These are phyloP conservation scores for Saturnispora bothae DNA, from an alignment of 805 yeast species.

Conservation along the genomic window DNA sequence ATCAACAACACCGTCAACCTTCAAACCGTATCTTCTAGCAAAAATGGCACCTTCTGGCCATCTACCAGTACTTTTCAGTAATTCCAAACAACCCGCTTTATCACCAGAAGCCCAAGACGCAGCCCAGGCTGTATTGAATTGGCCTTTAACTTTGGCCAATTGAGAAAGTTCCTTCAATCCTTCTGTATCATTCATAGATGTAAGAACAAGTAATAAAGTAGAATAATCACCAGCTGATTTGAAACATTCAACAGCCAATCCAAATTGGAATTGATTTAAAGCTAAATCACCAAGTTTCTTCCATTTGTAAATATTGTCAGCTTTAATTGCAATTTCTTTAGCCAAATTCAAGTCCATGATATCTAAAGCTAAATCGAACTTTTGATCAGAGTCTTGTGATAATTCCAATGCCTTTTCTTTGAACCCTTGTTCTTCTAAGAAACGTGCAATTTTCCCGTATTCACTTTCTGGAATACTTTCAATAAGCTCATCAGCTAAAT, in stretches of 20 bases:
- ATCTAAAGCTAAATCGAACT: slow-evolving; percentile 77
- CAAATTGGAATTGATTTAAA: slow-evolving; percentile 64
- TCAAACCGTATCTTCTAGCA: slow-evolving; percentile 51
- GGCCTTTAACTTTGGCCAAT: slow-evolving; percentile 61
- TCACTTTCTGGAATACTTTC: slow-evolving; percentile 58
- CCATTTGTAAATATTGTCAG: slow-evolving; percentile 67
- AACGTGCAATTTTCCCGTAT: slow-evolving; percentile 72
- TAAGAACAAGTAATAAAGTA: slow-evolving; percentile 69
- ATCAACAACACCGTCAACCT: slow-evolving; percentile 36
- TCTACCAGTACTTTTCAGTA: slow-evolving; percentile 60
- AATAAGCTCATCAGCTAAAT: slow-evolving; percentile 59
- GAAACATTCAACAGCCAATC: slow-evolving; percentile 71
- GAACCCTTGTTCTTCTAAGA: slow-evolving; percentile 87
- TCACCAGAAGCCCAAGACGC: slow-evolving; percentile 84
- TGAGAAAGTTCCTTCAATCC: slow-evolving; percentile 56
- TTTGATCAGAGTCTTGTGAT: slow-evolving; percentile 82
- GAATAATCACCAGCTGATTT: slow-evolving; percentile 72
- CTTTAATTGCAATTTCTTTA: slow-evolving; percentile 46
- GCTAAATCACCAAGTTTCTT: slow-evolving; percentile 84
- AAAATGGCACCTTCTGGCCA: slow-evolving; percentile 79
- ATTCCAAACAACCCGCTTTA: slow-evolving; percentile 46
- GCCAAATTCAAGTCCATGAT: slow-evolving; percentile 69
- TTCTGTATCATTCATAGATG: slow-evolving; percentile 63
- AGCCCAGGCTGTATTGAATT: slow-evolving; percentile 83
- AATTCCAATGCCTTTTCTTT: slow-evolving; percentile 73